phyloP scores from a whole-genome alignment of 73 alveolate species.

The Tetrahymena borealis region DNA sequence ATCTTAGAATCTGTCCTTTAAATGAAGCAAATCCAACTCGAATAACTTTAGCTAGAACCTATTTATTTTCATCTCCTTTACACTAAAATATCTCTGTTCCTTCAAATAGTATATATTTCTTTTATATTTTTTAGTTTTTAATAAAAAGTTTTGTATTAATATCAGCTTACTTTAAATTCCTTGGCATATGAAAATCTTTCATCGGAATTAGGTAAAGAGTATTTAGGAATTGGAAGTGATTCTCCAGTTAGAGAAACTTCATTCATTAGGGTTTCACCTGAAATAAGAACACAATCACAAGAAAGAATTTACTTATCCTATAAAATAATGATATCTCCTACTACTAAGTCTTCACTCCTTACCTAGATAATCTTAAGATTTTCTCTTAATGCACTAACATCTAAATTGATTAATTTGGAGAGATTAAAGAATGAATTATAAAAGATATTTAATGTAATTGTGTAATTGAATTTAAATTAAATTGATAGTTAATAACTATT shows the following conservation, averaged over 20 bases:
- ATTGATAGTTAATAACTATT: too few species aligned
- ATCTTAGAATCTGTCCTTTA: slow-evolving; percentile 31
- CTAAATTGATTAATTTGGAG: neutral
- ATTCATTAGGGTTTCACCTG: slow-evolving; percentile 60
- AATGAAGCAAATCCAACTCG: slow-evolving; percentile 30
- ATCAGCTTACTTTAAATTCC: slow-evolving; percentile 6
- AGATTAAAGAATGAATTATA: too few species aligned
- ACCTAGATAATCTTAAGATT: neutral
- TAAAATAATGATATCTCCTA: slow-evolving; percentile 32
- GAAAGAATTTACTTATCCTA: slow-evolving; percentile 42
- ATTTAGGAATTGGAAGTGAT: slow-evolving; percentile 60
- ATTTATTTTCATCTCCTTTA: neutral
- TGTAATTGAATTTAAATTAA: too few species aligned
- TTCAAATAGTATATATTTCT: slow-evolving; percentile 27
- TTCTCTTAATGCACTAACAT: neutral
- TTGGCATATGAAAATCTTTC: neutral
- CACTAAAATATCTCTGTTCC: slow-evolving; percentile 20
- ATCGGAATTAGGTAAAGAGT: slow-evolving; percentile 22
- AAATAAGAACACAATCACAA: slow-evolving; percentile 61
- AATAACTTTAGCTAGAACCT: slow-evolving; percentile 20
- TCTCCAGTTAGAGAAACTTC: slow-evolving; percentile 70
- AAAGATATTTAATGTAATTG: too few species aligned
- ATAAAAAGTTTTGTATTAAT: neutral
- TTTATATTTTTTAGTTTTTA: neutral
- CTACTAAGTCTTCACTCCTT: slow-evolving; percentile 20